A percentile compares a stretch with the other conserved stretches of the same genome.
These are phyloP conservation scores for Lotmaria passim DNA, from an alignment of 208 protist genomes.

Conservation along the genomic window DNA sequence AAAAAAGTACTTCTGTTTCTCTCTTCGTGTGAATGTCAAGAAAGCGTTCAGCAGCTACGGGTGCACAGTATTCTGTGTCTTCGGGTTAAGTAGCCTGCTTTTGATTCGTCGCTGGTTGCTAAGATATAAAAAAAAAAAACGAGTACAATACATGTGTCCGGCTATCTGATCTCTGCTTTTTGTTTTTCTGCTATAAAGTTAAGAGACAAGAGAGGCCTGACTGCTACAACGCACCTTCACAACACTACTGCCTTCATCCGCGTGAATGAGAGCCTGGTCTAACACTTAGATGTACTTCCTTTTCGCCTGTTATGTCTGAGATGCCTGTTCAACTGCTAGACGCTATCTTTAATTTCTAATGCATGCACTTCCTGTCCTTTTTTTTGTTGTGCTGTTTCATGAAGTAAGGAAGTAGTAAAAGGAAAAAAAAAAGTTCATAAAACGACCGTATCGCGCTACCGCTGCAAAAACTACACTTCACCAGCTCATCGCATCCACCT, in stretches of 20 bases:
- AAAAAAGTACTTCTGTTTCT: too few species aligned
- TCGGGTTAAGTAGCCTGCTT: background rate
- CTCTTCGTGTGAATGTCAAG: too few species aligned
- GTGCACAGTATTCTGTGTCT: too few species aligned
- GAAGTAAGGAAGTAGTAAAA: background rate
- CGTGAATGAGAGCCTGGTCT: background rate
- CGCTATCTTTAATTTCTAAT: conserved; percentile 26
- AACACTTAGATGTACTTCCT: too few species aligned
- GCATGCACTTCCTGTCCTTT: background rate
- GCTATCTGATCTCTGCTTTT: background rate
- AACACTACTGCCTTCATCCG: background rate
- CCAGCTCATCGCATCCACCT: background rate
- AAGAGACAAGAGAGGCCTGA: background rate
- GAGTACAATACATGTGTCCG: conserved; percentile 6
- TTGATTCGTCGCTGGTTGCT: background rate
- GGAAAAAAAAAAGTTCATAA: conserved; percentile 3
- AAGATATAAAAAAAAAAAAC: background rate
- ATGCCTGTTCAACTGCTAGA: conserved; percentile 25
- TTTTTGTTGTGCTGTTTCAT: background rate
- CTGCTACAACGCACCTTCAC: background rate
- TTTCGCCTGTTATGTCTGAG: conserved; percentile 6
- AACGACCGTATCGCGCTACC: conserved; percentile 5
- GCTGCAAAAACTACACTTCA: background rate
- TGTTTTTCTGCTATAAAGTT: too few species aligned
- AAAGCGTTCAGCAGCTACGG: too few species aligned